Evolutionary conservation across 257 asterid genomes (phyloP).

Genomic region (Avicennia marina): DNA sequence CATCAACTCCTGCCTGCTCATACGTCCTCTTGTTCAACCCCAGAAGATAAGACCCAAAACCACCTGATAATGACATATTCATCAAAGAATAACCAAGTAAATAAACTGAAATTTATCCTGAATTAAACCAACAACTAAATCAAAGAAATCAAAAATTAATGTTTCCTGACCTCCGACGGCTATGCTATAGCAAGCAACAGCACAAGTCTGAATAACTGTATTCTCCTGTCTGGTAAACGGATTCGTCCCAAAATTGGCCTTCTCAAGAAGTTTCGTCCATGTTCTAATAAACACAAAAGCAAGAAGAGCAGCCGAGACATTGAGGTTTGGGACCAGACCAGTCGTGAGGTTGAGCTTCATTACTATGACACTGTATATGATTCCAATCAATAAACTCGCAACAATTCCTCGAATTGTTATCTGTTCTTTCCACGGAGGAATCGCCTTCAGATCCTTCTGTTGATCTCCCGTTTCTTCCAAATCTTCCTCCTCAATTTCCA

Average conservation of each 20-base stretch:
- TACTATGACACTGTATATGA: constrained; percentile 51
- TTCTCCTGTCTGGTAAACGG: constrained; percentile 68
- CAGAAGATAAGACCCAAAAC: constrained; percentile 42
- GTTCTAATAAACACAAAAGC: constrained; percentile 50
- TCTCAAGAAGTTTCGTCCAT: constrained; percentile 51
- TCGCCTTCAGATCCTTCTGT: constrained; percentile 22
- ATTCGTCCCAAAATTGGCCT: constrained; percentile 34
- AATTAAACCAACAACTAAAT: neutral
- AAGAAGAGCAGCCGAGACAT: constrained; percentile 66
- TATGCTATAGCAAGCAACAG: constrained; percentile 66
- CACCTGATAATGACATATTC: constrained; percentile 24
- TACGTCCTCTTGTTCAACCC: constrained; percentile 32
- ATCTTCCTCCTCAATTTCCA: constrained; percentile 20
- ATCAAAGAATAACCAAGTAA: neutral
- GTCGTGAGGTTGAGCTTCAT: constrained; percentile 60
- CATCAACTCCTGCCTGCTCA: constrained; percentile 33
- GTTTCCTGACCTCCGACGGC: constrained; percentile 43
- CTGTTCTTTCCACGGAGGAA: constrained; percentile 59
- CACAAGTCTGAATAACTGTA: constrained; percentile 53
- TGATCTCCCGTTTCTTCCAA: constrained; percentile 5
- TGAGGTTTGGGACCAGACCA: constrained; percentile 64
- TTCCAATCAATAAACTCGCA: constrained; percentile 50
- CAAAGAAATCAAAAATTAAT: neutral
- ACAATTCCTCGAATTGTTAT: constrained; percentile 46
- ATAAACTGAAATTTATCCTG: no score